phyloP scores from a whole-genome alignment of 1,139 yeast species.

The Saccharomyces pastorianus region DNA sequence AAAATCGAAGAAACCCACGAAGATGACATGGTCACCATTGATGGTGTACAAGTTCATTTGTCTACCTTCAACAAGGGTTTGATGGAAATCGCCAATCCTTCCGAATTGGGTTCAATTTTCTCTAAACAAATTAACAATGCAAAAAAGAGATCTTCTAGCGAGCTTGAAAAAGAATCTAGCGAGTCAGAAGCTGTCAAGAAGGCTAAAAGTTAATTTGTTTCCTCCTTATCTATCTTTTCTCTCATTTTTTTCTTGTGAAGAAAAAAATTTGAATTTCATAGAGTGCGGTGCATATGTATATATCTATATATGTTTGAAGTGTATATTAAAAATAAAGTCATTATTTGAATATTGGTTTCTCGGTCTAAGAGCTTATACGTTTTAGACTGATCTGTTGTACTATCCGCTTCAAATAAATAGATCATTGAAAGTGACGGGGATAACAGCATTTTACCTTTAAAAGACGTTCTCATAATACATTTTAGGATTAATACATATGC shows the following conservation, averaged over 20 bases:
- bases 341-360: background rate
- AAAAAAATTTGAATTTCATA: background rate
- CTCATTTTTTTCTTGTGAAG: background rate
- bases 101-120: conserved; percentile 38
- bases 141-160: conserved; percentile 21
- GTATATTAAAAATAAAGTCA: conserved; percentile 2
- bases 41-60: conserved; percentile 38
- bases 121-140: conserved; percentile 33
- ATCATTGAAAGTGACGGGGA: background rate
- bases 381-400: background rate
- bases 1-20: conserved; percentile 31
- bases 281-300: conserved; percentile 1
- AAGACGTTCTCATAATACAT: too few relatives aligned
- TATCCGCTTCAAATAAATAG: background rate
- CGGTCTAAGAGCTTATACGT: background rate
- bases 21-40: conserved; percentile 34
- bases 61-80: conserved; percentile 67
- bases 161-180: conserved; percentile 10
- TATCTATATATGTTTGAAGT: conserved; percentile 2
- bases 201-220: conserved; percentile 15
- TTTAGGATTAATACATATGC: background rate
- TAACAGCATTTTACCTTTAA: background rate
- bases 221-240: background rate
- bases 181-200: conserved; percentile 17
- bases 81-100: conserved; percentile 71